Percentiles rank a stretch among this genome's conserved stretches.
Evolutionary conservation across 208 protist genomes (phyloP).

Genomic region (Trypanosoma conorhini): DNA sequence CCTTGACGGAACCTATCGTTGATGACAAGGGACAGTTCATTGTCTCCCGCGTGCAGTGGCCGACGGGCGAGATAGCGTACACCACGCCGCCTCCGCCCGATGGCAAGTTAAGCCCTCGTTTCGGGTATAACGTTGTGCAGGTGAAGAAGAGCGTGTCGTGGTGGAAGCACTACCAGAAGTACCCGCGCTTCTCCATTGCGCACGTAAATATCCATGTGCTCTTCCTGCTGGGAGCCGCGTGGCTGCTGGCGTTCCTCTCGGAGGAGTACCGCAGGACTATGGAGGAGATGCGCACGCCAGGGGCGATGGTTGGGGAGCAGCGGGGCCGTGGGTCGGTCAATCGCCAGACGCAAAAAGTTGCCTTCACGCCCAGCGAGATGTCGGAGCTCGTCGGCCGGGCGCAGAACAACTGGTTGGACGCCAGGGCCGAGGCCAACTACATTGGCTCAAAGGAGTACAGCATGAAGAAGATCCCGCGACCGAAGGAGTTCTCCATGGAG

Average conservation of each 20-base stretch:
- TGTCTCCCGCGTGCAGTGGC: conserved; percentile 83
- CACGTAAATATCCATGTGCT: conserved; percentile 87
- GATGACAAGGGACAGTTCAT: conserved; percentile 85
- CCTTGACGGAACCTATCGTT: conserved; percentile 50
- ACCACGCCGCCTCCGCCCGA: conserved; percentile 65
- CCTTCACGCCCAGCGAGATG: conserved; percentile 71
- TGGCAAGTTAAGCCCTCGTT: conserved; percentile 72
- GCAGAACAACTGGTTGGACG: conserved; percentile 85
- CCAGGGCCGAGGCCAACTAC: conserved; percentile 73
- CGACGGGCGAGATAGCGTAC: conserved; percentile 83
- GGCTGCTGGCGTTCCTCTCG: conserved; percentile 74
- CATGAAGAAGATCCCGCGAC: conserved; percentile 84
- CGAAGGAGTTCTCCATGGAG: conserved; percentile 81
- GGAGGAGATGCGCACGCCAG: conserved; percentile 80
- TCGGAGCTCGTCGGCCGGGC: conserved; percentile 58
- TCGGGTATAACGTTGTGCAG: conserved; percentile 88
- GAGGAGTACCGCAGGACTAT: conserved; percentile 63
- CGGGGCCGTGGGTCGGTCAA: conserved; percentile 64
- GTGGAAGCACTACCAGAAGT: conserved; percentile 89
- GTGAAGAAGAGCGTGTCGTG: conserved; percentile 87
- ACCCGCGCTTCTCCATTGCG: conserved; percentile 75
- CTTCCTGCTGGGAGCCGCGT: conserved; percentile 74
- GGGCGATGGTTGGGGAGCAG: conserved; percentile 85
- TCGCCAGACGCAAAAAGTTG: conserved; percentile 66
- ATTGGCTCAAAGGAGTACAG: conserved; percentile 86